Evolutionary conservation across 2,329 filamentous ascomycete species (phyloP).

Genomic region (Pseudogymnoascus sp.): DNA sequence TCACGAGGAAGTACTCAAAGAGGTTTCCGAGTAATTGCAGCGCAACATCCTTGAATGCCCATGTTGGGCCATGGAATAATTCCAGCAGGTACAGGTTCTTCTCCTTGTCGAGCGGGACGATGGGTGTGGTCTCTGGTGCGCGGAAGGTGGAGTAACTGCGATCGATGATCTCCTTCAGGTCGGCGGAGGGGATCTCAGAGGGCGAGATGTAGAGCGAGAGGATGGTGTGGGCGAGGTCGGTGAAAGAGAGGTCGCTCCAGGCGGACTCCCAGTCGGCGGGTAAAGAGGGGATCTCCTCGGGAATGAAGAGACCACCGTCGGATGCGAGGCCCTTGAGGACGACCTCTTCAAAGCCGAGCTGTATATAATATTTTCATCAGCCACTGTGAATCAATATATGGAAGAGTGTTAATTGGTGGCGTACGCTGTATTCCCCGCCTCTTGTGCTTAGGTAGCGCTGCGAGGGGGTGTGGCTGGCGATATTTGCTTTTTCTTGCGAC

Average conservation of each 20-base stretch:
- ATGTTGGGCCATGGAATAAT: constrained; percentile 92
- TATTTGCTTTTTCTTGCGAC: constrained; percentile 8
- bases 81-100: constrained; percentile 79
- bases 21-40: constrained; percentile 94
- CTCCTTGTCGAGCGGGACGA: constrained; percentile 63
- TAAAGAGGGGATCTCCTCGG: constrained; percentile 66
- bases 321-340: constrained; percentile 81
- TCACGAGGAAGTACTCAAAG: constrained; percentile 77
- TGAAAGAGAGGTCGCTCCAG: constrained; percentile 73
- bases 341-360: constrained; percentile 86
- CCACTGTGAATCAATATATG: constrained; percentile 13
- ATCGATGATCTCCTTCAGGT: constrained; percentile 75
- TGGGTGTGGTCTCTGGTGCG: constrained; percentile 65
- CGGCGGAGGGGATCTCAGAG: constrained; percentile 69
- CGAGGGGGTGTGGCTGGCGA: constrained; percentile 36
- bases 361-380: constrained; percentile 10
- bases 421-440: constrained; percentile 54
- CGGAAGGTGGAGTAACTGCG: constrained; percentile 88
- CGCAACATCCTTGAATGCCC: constrained; percentile 91
- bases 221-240: constrained; percentile 75
- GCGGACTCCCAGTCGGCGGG: constrained; percentile 54
- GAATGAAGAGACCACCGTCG: constrained; percentile 85
- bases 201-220: constrained; percentile 81
- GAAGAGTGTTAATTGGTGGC: constrained; percentile 20
- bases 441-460: constrained; percentile 56